Conservation (phyloP, 176 grass and related monocot species). For the Oropetium thomaeum region DNA sequence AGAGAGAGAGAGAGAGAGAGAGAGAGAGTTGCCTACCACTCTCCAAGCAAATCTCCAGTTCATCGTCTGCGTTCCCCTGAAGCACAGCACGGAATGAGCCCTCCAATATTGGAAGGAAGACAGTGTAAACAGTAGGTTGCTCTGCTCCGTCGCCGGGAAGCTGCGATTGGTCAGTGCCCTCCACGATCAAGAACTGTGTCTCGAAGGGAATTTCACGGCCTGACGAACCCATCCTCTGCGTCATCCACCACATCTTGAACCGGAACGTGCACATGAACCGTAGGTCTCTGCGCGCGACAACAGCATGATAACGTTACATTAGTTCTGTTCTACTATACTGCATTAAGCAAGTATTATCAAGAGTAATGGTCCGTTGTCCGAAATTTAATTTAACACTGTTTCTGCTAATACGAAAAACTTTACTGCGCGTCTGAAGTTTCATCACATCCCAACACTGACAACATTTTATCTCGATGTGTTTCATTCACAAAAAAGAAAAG, state of each 20-base stretch:
- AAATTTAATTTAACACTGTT: not conserved
- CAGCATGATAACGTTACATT: too few relatives aligned
- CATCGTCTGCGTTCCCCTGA: slow-evolving; percentile 69
- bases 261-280: slow-evolving; percentile 83
- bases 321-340: too few relatives aligned
- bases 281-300: slow-evolving; percentile 35
- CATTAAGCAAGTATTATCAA: not conserved
- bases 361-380: too few relatives aligned
- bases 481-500: not conserved
- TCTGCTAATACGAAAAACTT: not conserved
- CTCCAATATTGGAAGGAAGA: slow-evolving; percentile 77
- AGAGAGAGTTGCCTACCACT: slow-evolving; percentile 58
- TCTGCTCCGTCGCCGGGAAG: slow-evolving; percentile 2
- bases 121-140: slow-evolving; percentile 47
- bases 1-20: not conserved
- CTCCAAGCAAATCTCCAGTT: slow-evolving; percentile 82
- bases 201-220: slow-evolving; percentile 67
- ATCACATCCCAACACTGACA: not conserved
- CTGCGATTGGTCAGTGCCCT: slow-evolving; percentile 24
- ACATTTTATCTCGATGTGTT: not conserved
- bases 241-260: slow-evolving; percentile 98
- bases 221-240: slow-evolving; percentile 68
- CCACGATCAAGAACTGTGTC: slow-evolving; percentile 74
- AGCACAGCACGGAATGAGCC: slow-evolving; percentile 72
- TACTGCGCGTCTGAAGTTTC: not conserved